These are phyloP conservation scores for Trichoderma atroviride DNA, from an alignment of 2,329 filamentous ascomycete genomes.

Conservation along the genomic window DNA sequence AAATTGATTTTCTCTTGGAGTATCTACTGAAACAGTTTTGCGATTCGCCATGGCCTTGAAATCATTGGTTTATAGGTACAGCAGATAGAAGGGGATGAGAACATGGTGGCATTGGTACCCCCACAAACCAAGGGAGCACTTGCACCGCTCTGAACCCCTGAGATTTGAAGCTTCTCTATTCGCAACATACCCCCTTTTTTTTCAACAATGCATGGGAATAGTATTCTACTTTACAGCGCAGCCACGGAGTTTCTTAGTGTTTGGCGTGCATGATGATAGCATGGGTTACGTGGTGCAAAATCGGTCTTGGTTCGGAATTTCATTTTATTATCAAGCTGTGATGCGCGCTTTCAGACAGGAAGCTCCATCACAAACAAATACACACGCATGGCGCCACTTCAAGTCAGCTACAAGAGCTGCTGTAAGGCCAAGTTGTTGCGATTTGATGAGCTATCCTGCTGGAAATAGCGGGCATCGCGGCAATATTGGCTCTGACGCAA, in stretches of 20 bases:
- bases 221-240: constrained; percentile 19
- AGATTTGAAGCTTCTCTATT: constrained; percentile 8
- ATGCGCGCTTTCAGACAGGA: not conserved
- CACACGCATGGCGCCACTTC: not conserved
- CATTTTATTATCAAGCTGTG: not conserved
- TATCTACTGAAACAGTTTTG: constrained; percentile 2
- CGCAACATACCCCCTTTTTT: not conserved
- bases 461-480: not conserved
- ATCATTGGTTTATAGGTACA: not conserved
- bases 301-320: constrained; percentile 8
- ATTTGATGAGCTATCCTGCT: no score
- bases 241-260: constrained; percentile 19
- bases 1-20: constrained; percentile 7
- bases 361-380: not conserved
- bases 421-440: not conserved
- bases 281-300: constrained; percentile 19
- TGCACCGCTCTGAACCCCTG: not conserved
- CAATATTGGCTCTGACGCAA: not conserved
- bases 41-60: not conserved
- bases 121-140: not conserved
- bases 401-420: not conserved
- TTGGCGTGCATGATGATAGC: constrained; percentile 17
- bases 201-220: constrained; percentile 7
- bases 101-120: not conserved
- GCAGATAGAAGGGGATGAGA: not conserved